Conservation (phyloP, 805 yeast genomes). For the Candida yuanshanica region DNA sequence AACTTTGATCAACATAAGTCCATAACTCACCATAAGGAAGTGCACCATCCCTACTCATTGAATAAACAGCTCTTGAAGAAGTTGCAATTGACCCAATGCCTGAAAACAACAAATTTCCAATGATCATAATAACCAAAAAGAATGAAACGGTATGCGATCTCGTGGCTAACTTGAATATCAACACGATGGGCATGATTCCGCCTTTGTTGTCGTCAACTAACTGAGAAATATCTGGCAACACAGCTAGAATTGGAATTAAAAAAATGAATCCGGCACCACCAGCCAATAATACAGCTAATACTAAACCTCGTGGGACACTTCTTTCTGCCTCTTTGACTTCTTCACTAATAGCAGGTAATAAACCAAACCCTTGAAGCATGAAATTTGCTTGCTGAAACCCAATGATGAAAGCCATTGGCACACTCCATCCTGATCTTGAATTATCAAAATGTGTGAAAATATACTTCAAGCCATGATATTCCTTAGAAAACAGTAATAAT, state of each 20-base stretch:
- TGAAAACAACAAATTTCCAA: constrained; percentile 69
- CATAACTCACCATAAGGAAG: constrained; percentile 60
- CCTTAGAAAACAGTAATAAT: constrained; percentile 48
- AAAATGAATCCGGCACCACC: constrained; percentile 67
- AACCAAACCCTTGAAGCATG: constrained; percentile 78
- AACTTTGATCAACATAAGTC: constrained; percentile 55
- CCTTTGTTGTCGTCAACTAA: constrained; percentile 51
- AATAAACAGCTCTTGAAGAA: constrained; percentile 75
- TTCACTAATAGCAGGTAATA: constrained; percentile 76
- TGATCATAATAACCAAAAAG: constrained; percentile 56
- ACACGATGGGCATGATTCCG: constrained; percentile 71
- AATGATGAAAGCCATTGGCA: constrained; percentile 61
- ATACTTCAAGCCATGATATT: constrained; percentile 52
- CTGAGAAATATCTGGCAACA: constrained; percentile 58
- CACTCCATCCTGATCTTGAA: constrained; percentile 71
- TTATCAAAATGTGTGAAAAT: constrained; percentile 67
- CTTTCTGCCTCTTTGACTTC: constrained; percentile 74
- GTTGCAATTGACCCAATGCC: constrained; percentile 78
- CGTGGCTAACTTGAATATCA: constrained; percentile 67
- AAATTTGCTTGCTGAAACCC: constrained; percentile 77
- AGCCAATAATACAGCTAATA: constrained; percentile 58
- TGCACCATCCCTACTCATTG: constrained; percentile 80
- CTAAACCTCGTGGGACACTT: constrained; percentile 69
- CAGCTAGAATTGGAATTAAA: constrained; percentile 64
- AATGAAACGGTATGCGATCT: constrained; percentile 64